Evolutionary conservation across 352 stramenopile species (phyloP), one percentile per base, ranked within the genome.

Genomic region (Pythium biforme): DNA sequence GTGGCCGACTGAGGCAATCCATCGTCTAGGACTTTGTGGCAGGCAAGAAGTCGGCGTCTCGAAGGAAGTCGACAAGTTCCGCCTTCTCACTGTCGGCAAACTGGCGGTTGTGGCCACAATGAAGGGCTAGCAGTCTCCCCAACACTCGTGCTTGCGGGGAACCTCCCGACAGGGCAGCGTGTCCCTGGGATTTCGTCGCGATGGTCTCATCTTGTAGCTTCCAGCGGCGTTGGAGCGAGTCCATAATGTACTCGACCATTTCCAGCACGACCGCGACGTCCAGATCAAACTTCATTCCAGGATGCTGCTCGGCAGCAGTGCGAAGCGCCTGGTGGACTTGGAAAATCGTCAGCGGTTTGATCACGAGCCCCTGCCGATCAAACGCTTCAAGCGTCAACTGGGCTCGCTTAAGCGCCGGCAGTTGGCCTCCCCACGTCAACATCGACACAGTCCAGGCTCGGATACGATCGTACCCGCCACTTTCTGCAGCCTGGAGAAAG

Each of bases 91-190:
- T 57, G 22, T 93, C 83, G 37, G 79, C 74, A 41, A 90, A 94
- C 59, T 91, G 90, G 53, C 88, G 88, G 65, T 96, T 96, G 59
- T 96, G 87, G 9, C 86, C 87, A 41, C 87, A 96, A 49, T 91
- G 87, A 12, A 96, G 63, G 14, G 80, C 71, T 22, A 96, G 66
- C 14, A 96, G 68, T 8, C 64, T 76, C 6, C 86, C 87, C 12
- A 75, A 39, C 5, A 22, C 4, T 46, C 11, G n/a, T 45, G 8
- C 33, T 19, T 29, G 12, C 48, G 5, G 22, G 11, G 19, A 50
- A 15, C n/a, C 17, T 19, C 9, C 20, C n/a, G n/a, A 14, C 29
- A 48, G 1, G 27, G 26, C 8, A 22, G 7, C 11, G 22, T 49
- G 5, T 27, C 17, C 40, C 31, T 45, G 47, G 20, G 52, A 49